Percentiles rank a stretch among this genome's conserved stretches.
phyloP scores from a whole-genome alignment of 192 early-diverging fungal species.

The Gonapodya sp. region DNA sequence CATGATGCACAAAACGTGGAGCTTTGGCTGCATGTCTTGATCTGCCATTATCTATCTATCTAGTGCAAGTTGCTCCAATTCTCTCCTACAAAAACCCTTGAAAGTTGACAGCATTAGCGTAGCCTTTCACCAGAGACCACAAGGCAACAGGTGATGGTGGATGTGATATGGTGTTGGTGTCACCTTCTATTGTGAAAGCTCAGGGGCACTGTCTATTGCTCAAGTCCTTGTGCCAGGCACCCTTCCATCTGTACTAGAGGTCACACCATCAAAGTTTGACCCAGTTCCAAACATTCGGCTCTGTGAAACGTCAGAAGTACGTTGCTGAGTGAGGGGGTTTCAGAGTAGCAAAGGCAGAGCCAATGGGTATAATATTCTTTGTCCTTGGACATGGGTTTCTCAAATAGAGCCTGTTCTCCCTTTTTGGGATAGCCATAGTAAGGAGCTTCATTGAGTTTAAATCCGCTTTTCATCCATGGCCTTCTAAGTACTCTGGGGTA shows the following conservation, averaged over 20 bases:
- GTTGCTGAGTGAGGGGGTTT: background rate
- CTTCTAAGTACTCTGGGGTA: background rate
- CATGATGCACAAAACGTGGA: no score
- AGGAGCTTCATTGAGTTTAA: background rate
- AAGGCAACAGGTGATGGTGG: background rate
- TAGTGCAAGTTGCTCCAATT: no score
- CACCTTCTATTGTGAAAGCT: background rate
- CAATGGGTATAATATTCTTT: background rate
- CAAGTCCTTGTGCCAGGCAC: background rate
- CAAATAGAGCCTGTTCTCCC: background rate
- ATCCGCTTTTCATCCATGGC: background rate
- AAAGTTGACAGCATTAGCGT: background rate
- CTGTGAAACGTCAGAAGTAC: background rate
- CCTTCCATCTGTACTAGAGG: background rate
- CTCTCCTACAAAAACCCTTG: background rate
- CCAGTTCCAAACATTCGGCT: background rate
- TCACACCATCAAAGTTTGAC: background rate
- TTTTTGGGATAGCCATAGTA: background rate
- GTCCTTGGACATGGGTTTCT: background rate
- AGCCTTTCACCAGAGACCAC: background rate
- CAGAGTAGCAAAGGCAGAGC: background rate
- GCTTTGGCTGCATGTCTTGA: no score
- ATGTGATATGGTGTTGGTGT: background rate
- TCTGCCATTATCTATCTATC: no score
- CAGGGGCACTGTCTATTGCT: background rate